A percentile compares a stretch with the other conserved stretches of the same genome.
phyloP scores from a whole-genome alignment of 176 grass and related monocot genomes.

The Aechmea fasciata region DNA sequence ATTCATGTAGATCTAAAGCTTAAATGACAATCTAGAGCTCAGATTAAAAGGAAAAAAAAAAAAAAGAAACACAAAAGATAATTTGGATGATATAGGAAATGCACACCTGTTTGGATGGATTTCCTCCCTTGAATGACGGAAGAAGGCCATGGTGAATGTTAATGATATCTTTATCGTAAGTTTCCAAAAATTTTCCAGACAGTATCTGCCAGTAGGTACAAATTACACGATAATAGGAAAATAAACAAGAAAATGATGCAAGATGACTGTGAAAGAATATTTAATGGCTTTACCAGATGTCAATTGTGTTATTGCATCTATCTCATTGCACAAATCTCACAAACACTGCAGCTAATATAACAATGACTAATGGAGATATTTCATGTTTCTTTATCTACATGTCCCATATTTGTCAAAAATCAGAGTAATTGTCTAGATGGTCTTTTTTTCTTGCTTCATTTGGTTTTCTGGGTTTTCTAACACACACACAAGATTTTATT shows the following conservation, averaged over 20 bases:
- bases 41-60: neutral
- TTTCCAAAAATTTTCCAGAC: conserved; percentile 60
- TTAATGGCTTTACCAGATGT: neutral
- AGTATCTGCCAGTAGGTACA: conserved; percentile 44
- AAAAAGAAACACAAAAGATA: neutral
- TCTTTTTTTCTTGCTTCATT: too few relatives aligned
- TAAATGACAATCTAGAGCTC: conserved; percentile 5
- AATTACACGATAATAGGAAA: neutral
- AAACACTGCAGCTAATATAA: too few relatives aligned
- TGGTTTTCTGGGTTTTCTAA: too few relatives aligned
- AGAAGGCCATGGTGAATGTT: conserved; percentile 99
- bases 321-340: too few relatives aligned
- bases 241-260: neutral
- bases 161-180: conserved; percentile 87
- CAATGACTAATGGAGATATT: too few relatives aligned
- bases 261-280: neutral
- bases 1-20: conserved; percentile 12
- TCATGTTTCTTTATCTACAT: too few relatives aligned
- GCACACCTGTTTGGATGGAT: conserved; percentile 77
- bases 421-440: too few relatives aligned
- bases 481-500: too few relatives aligned
- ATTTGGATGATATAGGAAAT: conserved; percentile 12
- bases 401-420: too few relatives aligned
- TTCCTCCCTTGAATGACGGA: conserved; percentile 90
- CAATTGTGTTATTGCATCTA: too few relatives aligned